These are phyloP conservation scores for Marasmius fiardii DNA, from an alignment of 1,284 basidiomycete genomes.

Conservation along the genomic window DNA sequence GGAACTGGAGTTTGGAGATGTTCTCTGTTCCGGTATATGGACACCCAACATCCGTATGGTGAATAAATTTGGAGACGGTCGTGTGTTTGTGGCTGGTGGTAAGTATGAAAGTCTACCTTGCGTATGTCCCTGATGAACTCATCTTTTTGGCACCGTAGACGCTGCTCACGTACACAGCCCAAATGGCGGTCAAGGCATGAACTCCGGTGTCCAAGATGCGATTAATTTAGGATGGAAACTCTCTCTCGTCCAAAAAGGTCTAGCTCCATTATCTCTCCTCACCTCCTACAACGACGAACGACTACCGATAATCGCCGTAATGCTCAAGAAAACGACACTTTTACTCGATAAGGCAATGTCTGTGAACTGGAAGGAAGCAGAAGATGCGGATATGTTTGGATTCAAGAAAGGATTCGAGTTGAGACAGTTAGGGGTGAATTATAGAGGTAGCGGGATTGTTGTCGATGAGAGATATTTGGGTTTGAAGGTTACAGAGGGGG, in stretches of 20 bases:
- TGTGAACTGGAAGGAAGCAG: neutral
- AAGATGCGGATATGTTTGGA: constrained; percentile 3
- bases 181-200: constrained; percentile 23
- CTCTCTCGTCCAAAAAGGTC: constrained; percentile 23
- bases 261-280: constrained; percentile 19
- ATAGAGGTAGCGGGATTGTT: constrained; percentile 27
- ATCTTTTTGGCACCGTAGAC: constrained; percentile 9
- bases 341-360: constrained; percentile 13
- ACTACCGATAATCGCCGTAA: constrained; percentile 25
- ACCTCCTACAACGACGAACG: constrained; percentile 24
- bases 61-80: constrained; percentile 15
- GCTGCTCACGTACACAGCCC: constrained; percentile 24
- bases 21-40: constrained; percentile 23
- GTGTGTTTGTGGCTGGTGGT: constrained; percentile 30
- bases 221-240: constrained; percentile 29
- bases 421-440: constrained; percentile 33
- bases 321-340: constrained; percentile 21
- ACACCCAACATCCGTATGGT: constrained; percentile 19
- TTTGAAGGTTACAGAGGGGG: neutral
- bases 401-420: constrained; percentile 16
- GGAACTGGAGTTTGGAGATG: constrained; percentile 31
- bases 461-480: constrained; percentile 19
- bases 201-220: constrained; percentile 24
- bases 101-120: neutral
- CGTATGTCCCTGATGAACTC: no score